Evolutionary conservation across 495 filamentous ascomycete species (phyloP), one percentile per base, ranked within the genome.

Genomic region (Pyronema omphalodes): DNA sequence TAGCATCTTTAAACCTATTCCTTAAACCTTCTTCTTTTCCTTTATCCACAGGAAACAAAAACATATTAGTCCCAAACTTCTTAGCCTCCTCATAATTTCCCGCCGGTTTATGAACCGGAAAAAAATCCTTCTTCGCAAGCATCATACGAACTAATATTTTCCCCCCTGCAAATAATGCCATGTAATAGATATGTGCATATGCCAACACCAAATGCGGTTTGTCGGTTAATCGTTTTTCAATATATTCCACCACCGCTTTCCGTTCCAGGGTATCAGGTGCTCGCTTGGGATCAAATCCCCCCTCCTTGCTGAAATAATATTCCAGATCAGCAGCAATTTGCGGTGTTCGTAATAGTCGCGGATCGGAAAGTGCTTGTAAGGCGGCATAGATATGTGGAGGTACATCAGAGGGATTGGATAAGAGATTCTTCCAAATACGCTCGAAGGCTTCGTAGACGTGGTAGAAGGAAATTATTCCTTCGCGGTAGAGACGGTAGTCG

Each of bases 81-180:
- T 55, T 19, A 8, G 61, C 56, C 44, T 57, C 56, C 15, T 55
- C 50, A 7, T 47, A 46, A 48, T 53, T 57, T n/a, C 53, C 44
- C 29, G 54, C 50, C 1, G 52, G 52, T 8, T 7, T 7, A 4
- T 43, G 40, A 14, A 48, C 29, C 2, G 62, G 62, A 19, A 65
- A 63, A 50, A 65, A 65, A 6, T 40, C 53, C 43, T 55, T 54
- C 9, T 47, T 52, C 5, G 51, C 55, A 9, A 55, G 46, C 9
- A 65, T 57, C 52, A 57, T 56, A 18, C 57, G 50, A 12, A 55
- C 52, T 12, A 65, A 47, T 6, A 65, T 54, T 52, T 61, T 60
- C 8, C 61, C 62, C 8, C 62, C 61, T n/a, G 61, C 61, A 29
- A 65, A 65, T n/a, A 65, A 47, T 1, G 55, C 62, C 56, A 65